phyloP scores from a whole-genome alignment of 169 alveolate genomes.

The Plasmodium coatneyi region DNA sequence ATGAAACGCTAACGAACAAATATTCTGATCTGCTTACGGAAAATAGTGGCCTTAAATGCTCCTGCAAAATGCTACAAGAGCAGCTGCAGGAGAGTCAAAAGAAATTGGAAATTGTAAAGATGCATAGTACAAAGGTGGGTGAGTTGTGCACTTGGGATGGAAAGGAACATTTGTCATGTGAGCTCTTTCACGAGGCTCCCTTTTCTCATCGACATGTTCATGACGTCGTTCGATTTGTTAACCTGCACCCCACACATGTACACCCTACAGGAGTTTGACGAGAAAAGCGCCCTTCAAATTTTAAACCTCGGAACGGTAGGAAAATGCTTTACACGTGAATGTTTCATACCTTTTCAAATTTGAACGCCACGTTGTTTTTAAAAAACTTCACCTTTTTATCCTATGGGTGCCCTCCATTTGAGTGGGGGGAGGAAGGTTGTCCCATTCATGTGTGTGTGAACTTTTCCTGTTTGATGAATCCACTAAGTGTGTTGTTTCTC shows the following conservation, averaged over 20 bases:
- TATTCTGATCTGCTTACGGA: conserved; percentile 27
- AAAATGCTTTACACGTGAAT: not conserved
- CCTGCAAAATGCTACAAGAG: conserved; percentile 23
- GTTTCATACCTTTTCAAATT: not conserved
- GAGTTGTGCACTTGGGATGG: not conserved
- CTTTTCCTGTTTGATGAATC: not conserved
- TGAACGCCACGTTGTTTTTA: not conserved
- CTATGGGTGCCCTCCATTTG: not conserved
- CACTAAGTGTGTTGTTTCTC: not conserved
- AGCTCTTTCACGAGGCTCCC: not conserved
- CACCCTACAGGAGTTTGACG: conserved; percentile 28
- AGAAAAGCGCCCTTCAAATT: conserved; percentile 34
- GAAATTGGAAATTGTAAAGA: conserved; percentile 8
- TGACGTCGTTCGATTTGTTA: not conserved
- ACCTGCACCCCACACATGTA: not conserved
- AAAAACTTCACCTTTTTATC: not conserved
- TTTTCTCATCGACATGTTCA: not conserved
- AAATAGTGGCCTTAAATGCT: not conserved
- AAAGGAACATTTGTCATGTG: not conserved
- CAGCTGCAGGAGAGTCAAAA: conserved; percentile 25
- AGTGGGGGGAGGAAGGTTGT: not conserved
- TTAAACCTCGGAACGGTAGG: conserved; percentile 46
- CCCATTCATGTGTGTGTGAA: not conserved
- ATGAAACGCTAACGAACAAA: conserved; percentile 26
- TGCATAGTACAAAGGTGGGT: conserved; percentile 18